Base-by-base conservation (phyloP, 805 yeast species). In the Ogataea methylovora region DNA sequence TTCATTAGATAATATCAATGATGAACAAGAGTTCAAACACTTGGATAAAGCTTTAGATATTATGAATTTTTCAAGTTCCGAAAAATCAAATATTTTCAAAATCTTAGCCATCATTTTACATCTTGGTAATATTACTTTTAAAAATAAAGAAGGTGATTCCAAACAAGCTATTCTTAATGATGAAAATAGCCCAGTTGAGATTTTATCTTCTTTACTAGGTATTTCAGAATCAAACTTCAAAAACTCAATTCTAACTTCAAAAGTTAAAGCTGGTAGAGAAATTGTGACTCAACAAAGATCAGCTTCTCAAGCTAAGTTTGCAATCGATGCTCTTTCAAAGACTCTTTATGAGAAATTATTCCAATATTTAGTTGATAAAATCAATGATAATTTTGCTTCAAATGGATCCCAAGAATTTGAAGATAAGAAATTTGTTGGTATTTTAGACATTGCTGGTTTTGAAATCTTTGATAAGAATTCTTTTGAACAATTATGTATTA, bases 241-340 rank as follows among this genome's bases (percentile, higher is more conserved):
- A 38, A 75, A 73, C 28, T 67, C 82, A 0, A 63, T 92, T 9
- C 55, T 87, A 23, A 71, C 73, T 25, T 97, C 97, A 5, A 80
- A 76, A 48, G 94, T 88, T 9, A 85, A 78, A 52, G 96, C 97
- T 4, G 98, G 98, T 3, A 71, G 76, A 44, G 98, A 92, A 54
- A 69, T 71, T 58, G 86, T 92, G 25, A 71, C 76, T 15, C 94
- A 86, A 51, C 76, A 88, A 23, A 75, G 83, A 46, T 79, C 79
- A 30, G 79, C 95, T 0, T 56, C 70, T 0, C 97, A 92, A 52
- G 94, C 90, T 1, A 78, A 76, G 42, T 76, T 75, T 46, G 70
- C 92, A 13, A 65, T 90, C 26, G 95, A 90, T 54, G 94, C 97
- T 0, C 65, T 92, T 24, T 76, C 98, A 4, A 88, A 88, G 53